Evolutionary conservation across 2,329 filamentous ascomycete species (phyloP), one percentile per base, ranked within the genome.

Genomic region (Arachnomyces sp.): DNA sequence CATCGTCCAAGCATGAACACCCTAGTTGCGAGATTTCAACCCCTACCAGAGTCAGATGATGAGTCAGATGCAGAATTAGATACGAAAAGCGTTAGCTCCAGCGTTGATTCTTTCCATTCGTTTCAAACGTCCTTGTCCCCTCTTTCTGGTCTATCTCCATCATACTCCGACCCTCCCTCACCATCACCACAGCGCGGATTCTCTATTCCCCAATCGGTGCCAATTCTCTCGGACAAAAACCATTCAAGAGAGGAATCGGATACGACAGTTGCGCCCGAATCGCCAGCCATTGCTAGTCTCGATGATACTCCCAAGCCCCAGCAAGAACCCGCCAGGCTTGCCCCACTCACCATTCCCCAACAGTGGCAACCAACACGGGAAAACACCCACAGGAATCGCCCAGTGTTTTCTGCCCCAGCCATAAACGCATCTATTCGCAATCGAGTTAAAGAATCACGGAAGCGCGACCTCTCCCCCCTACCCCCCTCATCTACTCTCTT

Each of bases 401-500:
- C 56, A 12, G 43, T 46, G 4, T 43, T 47, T 3, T 50, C 47
- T 9, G 43, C 54, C 4, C 49, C 49, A 28, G 55, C 53, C 25
- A 59, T 58, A 46, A 62, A 56, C 36, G 31, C 49, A 4, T 53
- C 57, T 28, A 57, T 72, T 34, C 71, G 73, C 34, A 67, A 77
- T 34, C 74, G 78, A 16, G 70, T 74, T 2, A 78, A 75, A 5
- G 69, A 72, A 11, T 65, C 70, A 2, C 67, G 71, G 42, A 69
- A 72, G 42, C 73, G 77, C 29, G 73, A 74, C 7, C 66, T 83
- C 6, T 82, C 82, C 0, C 81, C 82, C 0, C 70, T 88, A 45
- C 82, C 83, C 2, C 73, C 80, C 1, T 69, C 80, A 0, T 79
- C 80, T 5, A 82, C 81, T 43, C 71, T 72, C 3, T 70, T 73